Evolutionary conservation across 1,139 yeast species (phyloP).

Genomic region (Geotrichum citri-aurantii): DNA sequence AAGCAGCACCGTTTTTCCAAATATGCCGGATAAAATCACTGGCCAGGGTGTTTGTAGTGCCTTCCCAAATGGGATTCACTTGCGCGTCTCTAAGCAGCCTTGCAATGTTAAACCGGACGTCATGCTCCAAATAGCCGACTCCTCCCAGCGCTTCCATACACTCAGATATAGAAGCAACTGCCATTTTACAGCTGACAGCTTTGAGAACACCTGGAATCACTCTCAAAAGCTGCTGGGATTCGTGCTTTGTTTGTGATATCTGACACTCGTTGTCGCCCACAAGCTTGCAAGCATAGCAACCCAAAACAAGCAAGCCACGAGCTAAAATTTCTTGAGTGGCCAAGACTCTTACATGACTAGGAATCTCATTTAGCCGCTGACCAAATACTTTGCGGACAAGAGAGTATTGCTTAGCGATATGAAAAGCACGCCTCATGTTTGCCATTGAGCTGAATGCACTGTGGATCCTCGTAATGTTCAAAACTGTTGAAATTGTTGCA

Average conservation of each 20-base stretch:
- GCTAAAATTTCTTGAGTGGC: conserved; percentile 27
- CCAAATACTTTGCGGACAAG: conserved; percentile 30
- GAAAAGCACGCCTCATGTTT: conserved; percentile 29
- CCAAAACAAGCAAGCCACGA: conserved; percentile 26
- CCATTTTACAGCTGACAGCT: conserved; percentile 28
- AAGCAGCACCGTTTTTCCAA: conserved; percentile 19
- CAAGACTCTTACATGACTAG: conserved; percentile 29
- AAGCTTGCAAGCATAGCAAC: conserved; percentile 28
- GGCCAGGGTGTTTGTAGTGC: conserved; percentile 34
- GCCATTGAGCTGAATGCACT: conserved; percentile 28
- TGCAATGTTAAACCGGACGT: conserved; percentile 30
- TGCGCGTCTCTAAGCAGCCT: conserved; percentile 31
- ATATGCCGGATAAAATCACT: conserved; percentile 29
- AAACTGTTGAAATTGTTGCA: conserved; percentile 30
- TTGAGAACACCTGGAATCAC: conserved; percentile 32
- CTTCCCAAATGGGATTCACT: conserved; percentile 35
- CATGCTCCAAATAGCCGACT: conserved; percentile 33
- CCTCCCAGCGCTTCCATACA: conserved; percentile 36
- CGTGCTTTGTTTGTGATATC: neutral
- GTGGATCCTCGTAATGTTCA: conserved; percentile 31
- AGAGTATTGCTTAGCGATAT: conserved; percentile 31
- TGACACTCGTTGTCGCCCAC: conserved; percentile 29
- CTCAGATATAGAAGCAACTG: conserved; percentile 30
- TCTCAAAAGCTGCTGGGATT: conserved; percentile 26
- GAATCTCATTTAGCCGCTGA: conserved; percentile 22